Base-by-base conservation (phyloP, 1,284 basidiomycete genomes). In the Rhodotorula mucilaginosa region DNA sequence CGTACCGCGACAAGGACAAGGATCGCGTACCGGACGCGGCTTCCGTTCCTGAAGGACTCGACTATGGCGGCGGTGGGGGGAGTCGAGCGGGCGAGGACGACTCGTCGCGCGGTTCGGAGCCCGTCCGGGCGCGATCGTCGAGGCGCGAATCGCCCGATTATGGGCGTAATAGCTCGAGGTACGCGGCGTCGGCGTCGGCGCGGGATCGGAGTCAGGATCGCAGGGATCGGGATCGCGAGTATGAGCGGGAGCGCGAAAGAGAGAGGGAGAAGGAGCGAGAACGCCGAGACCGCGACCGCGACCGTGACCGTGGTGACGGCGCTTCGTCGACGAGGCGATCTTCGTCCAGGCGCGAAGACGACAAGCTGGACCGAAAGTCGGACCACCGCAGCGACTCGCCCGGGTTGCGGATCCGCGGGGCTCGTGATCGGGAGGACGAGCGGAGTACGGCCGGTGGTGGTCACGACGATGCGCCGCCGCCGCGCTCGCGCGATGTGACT, bases 1-100 rank as follows among this genome's bases (percentile, higher is more conserved):
- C 70, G 12, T 91, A 90, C 80, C 90, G 90, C 79, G 92, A 92
- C 83, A 92, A 91, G 82, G 90, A 92, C 80, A 71, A 71, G 54
- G 73, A 74, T 49, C 86, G 90, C 51, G 89, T 91, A 78, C 87
- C 86, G 19, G 90, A 89, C 78, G 88, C 88, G 2, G 87, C 88
- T 69, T 89, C 89, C 54, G 90, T 19, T 0, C 57, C 26, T 1
- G 70, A 91, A 76, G 90, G 90, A n/a, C 81, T 92, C 78, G 91
- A 92, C 79, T 92, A 74, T 46, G 73, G 73, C 26, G 70, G 39
- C 12, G 61, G 47, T n/a, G 61, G 59, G 1, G 61, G 18, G 56
- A 58, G 60, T 15, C 52, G 62, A 26, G 68, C 51, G 29, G 61
- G 46, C 18, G 65, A 56, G 15, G 39, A 48, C 23, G 65, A 67